Evolutionary conservation across 768 basidiomycete genomes (phyloP).

Genomic region (Pleurotus cornucopiae): DNA sequence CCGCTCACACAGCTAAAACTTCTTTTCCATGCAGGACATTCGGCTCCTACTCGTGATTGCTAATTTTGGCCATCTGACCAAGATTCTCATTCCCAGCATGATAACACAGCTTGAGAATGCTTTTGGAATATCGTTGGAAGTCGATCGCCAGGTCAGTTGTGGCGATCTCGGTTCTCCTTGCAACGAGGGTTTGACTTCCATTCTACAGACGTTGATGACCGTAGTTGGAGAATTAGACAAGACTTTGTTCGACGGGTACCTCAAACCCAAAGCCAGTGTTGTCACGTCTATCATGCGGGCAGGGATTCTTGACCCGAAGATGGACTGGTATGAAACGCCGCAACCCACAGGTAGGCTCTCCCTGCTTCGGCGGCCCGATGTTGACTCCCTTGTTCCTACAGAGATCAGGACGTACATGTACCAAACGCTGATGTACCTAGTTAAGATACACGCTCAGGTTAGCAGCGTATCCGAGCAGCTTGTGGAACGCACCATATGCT

Average conservation of each 20-base stretch:
- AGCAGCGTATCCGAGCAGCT: conserved; percentile 74
- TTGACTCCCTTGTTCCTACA: conserved; percentile 14
- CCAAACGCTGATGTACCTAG: conserved; percentile 81
- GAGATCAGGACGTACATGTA: conserved; percentile 97
- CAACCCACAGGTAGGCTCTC: conserved; percentile 78
- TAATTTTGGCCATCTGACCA: conserved; percentile 77
- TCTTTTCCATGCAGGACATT: conserved; percentile 55
- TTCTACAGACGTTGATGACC: conserved; percentile 59
- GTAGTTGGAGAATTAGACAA: conserved; percentile 83
- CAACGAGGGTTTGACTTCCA: conserved; percentile 8
- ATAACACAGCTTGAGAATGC: conserved; percentile 74
- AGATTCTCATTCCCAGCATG: conserved; percentile 71
- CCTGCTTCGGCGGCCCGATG: conserved; percentile 8
- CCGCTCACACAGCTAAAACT: not conserved
- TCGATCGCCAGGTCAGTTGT: conserved; percentile 62
- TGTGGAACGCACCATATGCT: conserved; percentile 76
- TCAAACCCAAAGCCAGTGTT: conserved; percentile 73
- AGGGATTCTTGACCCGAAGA: conserved; percentile 74
- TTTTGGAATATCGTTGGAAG: conserved; percentile 64
- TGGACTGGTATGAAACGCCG: conserved; percentile 94
- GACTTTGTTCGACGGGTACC: conserved; percentile 84
- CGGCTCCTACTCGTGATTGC: conserved; percentile 86
- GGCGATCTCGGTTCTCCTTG: conserved; percentile 6
- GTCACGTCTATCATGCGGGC: conserved; percentile 65
- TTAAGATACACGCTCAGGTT: conserved; percentile 89